Evolutionary conservation across 2,329 filamentous ascomycete species (phyloP), one percentile per base, ranked within the genome.

Genomic region (Thermothelomyces thermophilus): DNA sequence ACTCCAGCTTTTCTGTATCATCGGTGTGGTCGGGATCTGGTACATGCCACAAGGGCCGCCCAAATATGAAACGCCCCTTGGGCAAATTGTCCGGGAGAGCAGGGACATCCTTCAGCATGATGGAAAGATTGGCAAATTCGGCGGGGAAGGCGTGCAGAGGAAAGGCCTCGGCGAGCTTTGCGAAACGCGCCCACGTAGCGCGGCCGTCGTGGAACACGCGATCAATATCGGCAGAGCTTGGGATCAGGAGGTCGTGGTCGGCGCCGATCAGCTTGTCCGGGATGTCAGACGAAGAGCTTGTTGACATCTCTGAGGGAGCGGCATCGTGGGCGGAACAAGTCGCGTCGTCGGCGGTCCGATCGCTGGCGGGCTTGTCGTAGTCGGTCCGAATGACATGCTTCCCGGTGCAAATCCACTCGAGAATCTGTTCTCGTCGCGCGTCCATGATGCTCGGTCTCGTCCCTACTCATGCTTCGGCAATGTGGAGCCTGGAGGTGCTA

Each of bases 41-140:
- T 14, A 49, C 33, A 39, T 49, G 46, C 46, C 40, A 49, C 40
- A 49, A 17, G 19, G 40, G 40, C 17, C 33, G 22, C n/a, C 46
- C 46, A 28, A 20, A 14, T 5, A 49, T 26, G 28, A 5, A 13
- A 9, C 40, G 22, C 4, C 22, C 2, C 3, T 30, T 8, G 4
- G 46, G 46, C 9, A 43, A 40, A 37, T 24, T 17, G 14, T 3
- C 20, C 5, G 40, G 46, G 33, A 49, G 46, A 14, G 46, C 46
- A n/a, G 46, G 46, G 24, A 49, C 40, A 33, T 49, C 31, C 33
- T 41, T 22, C 33, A 49, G 17, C 46, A 43, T 39, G 40, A 49
- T 49, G 22, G 31, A 39, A 6, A 36, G 46, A 43, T 39, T 16
- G 4, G 8, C 36, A 2, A 34, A 9, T 6, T 13, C 36, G 3